Base-by-base conservation (phyloP, 2,329 filamentous ascomycete genomes). In the Passalora sequoiae region DNA sequence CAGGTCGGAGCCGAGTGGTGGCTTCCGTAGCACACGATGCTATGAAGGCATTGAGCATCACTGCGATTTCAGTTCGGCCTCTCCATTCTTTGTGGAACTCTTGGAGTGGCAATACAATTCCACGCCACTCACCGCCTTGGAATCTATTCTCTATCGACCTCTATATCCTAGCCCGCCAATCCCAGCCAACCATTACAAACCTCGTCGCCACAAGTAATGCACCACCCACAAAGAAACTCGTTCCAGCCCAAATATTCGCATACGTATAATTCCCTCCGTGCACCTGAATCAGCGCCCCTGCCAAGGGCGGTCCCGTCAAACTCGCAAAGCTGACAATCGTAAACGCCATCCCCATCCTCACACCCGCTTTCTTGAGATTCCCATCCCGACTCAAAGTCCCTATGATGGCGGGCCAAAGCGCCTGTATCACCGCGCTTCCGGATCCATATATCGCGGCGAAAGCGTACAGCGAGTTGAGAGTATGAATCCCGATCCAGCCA, bases 401-500 rank as follows among this genome's bases (percentile, higher is more conserved):
- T 32, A 73, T 49, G 2, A 66, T 62, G 1, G 68, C 66, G 0
- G 68, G 69, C 43, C 71, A 74, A 8, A 74, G 54, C 4, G 67
- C 65, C 44, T 74, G 70, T 8, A 71, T 66, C 0, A 66, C 70
- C 0, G 67, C 69, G 1, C 63, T 63, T 4, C 69, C 66, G 32
- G 70, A 61, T 0, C 72, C 72, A 41, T 72, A 72, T 7, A 70
- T 54, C 1, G 68, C 62, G 0, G 68, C 66, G 52, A 72, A 75
- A 0, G 59, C 65, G 43, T 68, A 72, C 0, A 75, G 48, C 0
- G 65, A 63, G 4, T 55, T 49, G 7, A 56, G 43, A 3, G 56
- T 61, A 6, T 60, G 47, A 1, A 83, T 75, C 0, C 68, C 72
- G 2, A 72, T 70, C 80, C 81, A 84, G 40, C 68, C 70, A 52